A percentile compares a stretch with the other conserved stretches of the same genome.
These are phyloP conservation scores for Solanum hybrid DNA, from an alignment of 305 asterid genomes.

Conservation along the genomic window DNA sequence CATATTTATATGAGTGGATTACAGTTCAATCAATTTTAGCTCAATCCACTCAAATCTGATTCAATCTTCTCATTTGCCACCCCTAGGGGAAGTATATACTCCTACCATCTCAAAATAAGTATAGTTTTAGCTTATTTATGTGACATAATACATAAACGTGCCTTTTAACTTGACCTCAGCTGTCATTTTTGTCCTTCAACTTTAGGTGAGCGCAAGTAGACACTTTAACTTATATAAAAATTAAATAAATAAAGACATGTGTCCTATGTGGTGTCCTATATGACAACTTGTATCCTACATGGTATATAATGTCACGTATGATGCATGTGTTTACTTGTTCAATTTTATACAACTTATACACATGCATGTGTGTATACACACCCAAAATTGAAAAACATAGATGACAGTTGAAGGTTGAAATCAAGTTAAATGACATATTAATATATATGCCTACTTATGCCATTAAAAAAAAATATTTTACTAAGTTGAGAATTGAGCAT, in stretches of 20 bases:
- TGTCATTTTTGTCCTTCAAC: background rate
- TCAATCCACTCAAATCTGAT: background rate
- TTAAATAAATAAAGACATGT: background rate
- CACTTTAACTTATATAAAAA: background rate
- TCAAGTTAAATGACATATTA: background rate
- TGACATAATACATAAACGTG: background rate
- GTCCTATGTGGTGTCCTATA: background rate
- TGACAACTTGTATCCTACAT: background rate
- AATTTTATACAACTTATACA: too few relatives aligned
- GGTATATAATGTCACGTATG: background rate
- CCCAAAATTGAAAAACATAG: background rate
- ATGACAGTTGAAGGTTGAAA: background rate
- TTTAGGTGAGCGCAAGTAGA: background rate
- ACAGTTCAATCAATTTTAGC: background rate
- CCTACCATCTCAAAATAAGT: fast-evolving
- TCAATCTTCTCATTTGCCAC: background rate
- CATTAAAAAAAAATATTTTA: background rate
- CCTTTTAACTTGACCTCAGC: background rate
- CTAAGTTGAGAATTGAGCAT: background rate
- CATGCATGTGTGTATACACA: background rate
- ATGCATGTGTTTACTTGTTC: background rate
- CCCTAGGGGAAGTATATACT: background rate
- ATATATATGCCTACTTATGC: background rate
- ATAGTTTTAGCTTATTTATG: background rate
- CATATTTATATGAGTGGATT: background rate